A percentile compares a stretch with the other conserved stretches of the same genome.
Evolutionary conservation across 139 green algal species (phyloP).

Genomic region (Micractinium sp.): DNA sequence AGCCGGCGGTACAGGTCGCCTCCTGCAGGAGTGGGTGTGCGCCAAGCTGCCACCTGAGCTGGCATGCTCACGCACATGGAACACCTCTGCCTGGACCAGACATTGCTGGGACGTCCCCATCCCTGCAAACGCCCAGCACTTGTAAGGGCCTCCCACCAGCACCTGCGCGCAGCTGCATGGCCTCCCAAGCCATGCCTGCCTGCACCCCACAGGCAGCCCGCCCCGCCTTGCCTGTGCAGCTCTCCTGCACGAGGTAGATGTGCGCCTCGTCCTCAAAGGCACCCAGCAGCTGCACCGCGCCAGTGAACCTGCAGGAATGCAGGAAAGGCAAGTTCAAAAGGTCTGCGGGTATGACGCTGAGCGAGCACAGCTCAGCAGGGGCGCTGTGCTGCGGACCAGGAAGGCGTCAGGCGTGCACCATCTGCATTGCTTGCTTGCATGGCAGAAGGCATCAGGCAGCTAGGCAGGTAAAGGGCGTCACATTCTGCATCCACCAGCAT

Average conservation of each 20-base stretch:
- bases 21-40: constrained; percentile 28
- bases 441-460: no score
- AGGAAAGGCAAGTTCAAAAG: neutral
- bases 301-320: constrained; percentile 25
- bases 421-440: neutral
- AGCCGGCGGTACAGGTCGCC: constrained; percentile 84
- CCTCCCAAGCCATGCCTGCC: neutral
- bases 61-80: neutral
- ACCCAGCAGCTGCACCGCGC: constrained; percentile 64
- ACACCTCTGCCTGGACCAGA: neutral
- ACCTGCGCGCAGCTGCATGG: neutral
- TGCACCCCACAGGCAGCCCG: neutral
- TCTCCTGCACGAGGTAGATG: constrained; percentile 85
- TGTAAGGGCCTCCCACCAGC: neutral
- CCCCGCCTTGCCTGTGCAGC: constrained; percentile 55
- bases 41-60: neutral
- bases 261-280: constrained; percentile 81
- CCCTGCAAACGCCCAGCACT: neutral
- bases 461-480: no score
- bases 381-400: neutral
- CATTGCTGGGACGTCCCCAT: no score
- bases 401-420: neutral
- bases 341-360: neutral
- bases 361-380: no score
- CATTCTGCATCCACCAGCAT: no score